phyloP scores from a whole-genome alignment of 2,329 filamentous ascomycete species.

The Zarea fungicola region DNA sequence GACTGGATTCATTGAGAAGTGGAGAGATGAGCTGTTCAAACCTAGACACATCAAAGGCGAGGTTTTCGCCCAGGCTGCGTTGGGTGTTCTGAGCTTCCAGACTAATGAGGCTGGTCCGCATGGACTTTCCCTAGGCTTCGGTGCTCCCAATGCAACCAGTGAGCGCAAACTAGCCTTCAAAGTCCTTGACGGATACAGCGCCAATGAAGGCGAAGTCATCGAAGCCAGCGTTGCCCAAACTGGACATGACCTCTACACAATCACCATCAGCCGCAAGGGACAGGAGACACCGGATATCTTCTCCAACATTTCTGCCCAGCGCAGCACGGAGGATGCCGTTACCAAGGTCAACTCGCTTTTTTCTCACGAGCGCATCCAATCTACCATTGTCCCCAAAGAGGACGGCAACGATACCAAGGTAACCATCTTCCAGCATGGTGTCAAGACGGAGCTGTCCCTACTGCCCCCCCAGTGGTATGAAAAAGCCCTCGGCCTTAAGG shows the following conservation, averaged over 20 bases:
- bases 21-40: constrained; percentile 72
- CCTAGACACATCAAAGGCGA: constrained; percentile 59
- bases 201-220: constrained; percentile 59
- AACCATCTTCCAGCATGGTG: constrained; percentile 69
- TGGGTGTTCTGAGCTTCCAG: constrained; percentile 61
- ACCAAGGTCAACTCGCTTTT: constrained; percentile 55
- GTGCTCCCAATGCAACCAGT: constrained; percentile 34
- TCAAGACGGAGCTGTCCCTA: constrained; percentile 54
- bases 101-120: constrained; percentile 36
- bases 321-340: constrained; percentile 24
- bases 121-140: constrained; percentile 51
- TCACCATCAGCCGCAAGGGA: constrained; percentile 39
- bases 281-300: constrained; percentile 35
- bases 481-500: constrained; percentile 79
- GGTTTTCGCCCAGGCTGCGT: constrained; percentile 78
- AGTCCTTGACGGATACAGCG: constrained; percentile 55
- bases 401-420: constrained; percentile 54
- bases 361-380: constrained; percentile 71
- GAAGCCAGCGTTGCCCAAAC: constrained; percentile 46
- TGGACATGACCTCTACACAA: constrained; percentile 41
- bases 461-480: constrained; percentile 72
- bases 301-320: constrained; percentile 40
- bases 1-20: constrained; percentile 93
- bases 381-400: constrained; percentile 63
- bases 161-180: constrained; percentile 48